These are phyloP conservation scores for Alternaria postmessia DNA, from an alignment of 2,329 filamentous ascomycete genomes.

Conservation along the genomic window DNA sequence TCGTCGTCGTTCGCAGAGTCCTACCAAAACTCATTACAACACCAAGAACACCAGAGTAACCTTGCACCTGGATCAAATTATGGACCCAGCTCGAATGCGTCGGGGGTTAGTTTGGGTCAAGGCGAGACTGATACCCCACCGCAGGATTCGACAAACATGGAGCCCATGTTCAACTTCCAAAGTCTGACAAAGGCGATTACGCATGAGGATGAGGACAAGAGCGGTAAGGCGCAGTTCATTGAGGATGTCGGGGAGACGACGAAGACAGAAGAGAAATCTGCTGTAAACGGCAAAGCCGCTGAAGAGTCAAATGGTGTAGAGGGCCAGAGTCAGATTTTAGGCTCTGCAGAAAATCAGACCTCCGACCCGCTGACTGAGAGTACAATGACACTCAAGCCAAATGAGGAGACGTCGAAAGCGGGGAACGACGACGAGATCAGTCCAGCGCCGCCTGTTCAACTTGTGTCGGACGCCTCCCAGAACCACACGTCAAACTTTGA, in stretches of 20 bases:
- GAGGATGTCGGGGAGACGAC: conserved; percentile 42
- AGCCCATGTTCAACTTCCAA: conserved; percentile 90
- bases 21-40: conserved; percentile 50
- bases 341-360: conserved; percentile 9
- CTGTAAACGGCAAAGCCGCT: conserved; percentile 10
- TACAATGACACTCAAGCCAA: conserved; percentile 39
- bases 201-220: conserved; percentile 60
- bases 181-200: conserved; percentile 87
- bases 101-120: conserved; percentile 56
- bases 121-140: conserved; percentile 43
- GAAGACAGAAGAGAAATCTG: conserved; percentile 11
- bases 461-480: conserved; percentile 17
- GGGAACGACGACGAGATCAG: conserved; percentile 37
- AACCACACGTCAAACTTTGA: conserved; percentile 30
- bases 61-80: conserved; percentile 54
- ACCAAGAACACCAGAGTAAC: conserved; percentile 36
- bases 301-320: not conserved
- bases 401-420: conserved; percentile 11
- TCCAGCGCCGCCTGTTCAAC: conserved; percentile 34
- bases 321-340: no score
- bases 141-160: conserved; percentile 61
- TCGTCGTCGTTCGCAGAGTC: conserved; percentile 80
- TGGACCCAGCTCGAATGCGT: conserved; percentile 62
- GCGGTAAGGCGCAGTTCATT: conserved; percentile 52
- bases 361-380: conserved; percentile 35